Conservation (phyloP, 2,329 filamentous ascomycete species). For the Fusarium miscanthi region DNA sequence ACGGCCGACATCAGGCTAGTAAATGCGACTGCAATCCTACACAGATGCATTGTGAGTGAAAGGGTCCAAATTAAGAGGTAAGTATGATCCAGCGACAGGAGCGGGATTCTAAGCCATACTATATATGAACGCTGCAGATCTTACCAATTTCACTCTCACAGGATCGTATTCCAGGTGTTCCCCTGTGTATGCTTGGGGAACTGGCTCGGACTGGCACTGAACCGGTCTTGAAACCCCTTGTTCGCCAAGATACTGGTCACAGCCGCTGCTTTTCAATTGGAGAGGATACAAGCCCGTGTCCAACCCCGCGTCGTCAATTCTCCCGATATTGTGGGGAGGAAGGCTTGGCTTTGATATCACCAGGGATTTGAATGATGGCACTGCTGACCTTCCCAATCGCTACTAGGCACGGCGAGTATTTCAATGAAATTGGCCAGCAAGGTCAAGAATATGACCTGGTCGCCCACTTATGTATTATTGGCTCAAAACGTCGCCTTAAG, state of each 20-base stretch:
- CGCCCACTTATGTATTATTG: background rate
- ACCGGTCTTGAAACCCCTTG: background rate
- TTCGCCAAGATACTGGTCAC: background rate
- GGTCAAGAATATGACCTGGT: accelerated
- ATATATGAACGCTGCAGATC: background rate
- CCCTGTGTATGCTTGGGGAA: background rate
- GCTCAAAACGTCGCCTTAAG: background rate
- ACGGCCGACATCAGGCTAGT: slow-evolving; percentile 2
- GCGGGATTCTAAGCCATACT: accelerated
- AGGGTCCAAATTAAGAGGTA: too few relatives aligned
- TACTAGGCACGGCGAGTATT: background rate
- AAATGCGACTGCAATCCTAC: background rate
- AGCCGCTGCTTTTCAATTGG: background rate
- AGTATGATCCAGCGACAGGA: accelerated
- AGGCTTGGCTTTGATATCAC: background rate
- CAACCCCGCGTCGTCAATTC: background rate
- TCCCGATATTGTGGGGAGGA: background rate
- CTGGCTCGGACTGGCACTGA: background rate
- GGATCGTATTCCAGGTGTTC: background rate
- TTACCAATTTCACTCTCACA: background rate
- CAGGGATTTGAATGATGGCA: background rate
- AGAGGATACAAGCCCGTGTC: background rate
- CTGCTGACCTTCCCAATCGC: background rate
- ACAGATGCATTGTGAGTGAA: slow-evolving; percentile 1
- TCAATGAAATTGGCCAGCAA: background rate